Conservation (phyloP, 306 rosid genomes). For the Vigna nakashimae region DNA sequence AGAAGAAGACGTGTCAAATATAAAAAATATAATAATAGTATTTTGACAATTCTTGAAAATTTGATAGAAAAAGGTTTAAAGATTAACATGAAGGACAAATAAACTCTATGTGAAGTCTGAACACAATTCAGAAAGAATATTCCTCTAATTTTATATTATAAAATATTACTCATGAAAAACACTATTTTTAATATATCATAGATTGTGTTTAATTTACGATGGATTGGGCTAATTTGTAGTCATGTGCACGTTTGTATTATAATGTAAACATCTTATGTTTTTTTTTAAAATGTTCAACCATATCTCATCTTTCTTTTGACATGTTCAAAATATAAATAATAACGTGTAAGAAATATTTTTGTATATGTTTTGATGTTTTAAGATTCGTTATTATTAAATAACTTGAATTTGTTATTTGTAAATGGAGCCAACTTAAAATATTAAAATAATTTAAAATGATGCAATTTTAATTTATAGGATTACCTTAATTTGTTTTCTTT, state of each 20-base stretch:
- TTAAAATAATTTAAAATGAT: no score
- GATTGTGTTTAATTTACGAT: not conserved
- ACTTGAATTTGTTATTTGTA: no score
- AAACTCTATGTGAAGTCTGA: conserved; percentile 24
- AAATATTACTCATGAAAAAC: not conserved
- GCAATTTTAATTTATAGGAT: no score
- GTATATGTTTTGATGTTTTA: no score
- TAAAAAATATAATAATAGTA: no score
- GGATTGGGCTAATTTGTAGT: not conserved
- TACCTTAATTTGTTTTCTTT: not conserved
- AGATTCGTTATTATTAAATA: no score
- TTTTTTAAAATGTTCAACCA: not conserved
- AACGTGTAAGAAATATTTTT: no score
- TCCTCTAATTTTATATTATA: conserved; percentile 30
- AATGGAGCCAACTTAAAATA: no score
- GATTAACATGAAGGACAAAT: not conserved
- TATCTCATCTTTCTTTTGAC: no score
- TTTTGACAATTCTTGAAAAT: not conserved
- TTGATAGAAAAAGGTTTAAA: not conserved
- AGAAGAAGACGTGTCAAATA: not conserved
- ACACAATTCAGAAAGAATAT: conserved; percentile 30
- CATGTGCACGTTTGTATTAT: not conserved
- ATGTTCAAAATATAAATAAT: no score
- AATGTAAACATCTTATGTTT: not conserved
- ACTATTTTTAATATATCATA: not conserved